A percentile compares a stretch with the other conserved stretches of the same genome.
phyloP scores from a whole-genome alignment of 2,329 filamentous ascomycete genomes.

The Pseudogymnoascus sp. region DNA sequence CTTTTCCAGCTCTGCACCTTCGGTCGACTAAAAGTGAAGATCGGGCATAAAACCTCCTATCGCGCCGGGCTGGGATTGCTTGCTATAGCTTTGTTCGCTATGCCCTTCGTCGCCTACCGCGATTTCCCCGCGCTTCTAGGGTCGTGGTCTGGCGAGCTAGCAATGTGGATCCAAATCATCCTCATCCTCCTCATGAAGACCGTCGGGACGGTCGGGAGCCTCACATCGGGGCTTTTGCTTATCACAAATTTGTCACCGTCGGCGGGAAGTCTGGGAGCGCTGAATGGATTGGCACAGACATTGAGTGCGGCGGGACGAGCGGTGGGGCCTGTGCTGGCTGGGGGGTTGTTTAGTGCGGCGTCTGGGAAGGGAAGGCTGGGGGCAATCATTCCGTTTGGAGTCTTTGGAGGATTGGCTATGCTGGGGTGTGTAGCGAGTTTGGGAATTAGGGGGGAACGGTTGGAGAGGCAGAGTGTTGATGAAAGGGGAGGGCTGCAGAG shows the following conservation, averaged over 20 bases:
- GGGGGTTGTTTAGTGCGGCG: conserved; percentile 74
- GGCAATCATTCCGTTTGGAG: conserved; percentile 55
- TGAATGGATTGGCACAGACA: conserved; percentile 91
- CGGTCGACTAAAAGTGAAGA: conserved; percentile 63
- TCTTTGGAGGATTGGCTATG: conserved; percentile 78
- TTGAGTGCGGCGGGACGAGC: conserved; percentile 85
- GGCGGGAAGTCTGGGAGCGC: conserved; percentile 73
- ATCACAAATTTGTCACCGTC: conserved; percentile 91
- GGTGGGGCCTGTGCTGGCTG: conserved; percentile 80
- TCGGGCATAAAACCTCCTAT: conserved; percentile 84
- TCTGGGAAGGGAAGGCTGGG: conserved; percentile 75
- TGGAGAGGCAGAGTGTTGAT: conserved; percentile 42
- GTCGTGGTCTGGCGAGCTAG: conserved; percentile 53
- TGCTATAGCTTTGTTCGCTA: conserved; percentile 72
- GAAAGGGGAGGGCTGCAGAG: conserved; percentile 14
- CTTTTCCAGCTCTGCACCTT: conserved; percentile 84
- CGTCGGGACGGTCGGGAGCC: conserved; percentile 76
- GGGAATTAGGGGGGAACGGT: conserved; percentile 58
- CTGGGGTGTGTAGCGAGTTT: conserved; percentile 73
- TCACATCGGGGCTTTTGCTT: conserved; percentile 81
- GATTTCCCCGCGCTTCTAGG: conserved; percentile 50
- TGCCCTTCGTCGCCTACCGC: conserved; percentile 83
- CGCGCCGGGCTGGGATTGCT: conserved; percentile 71
- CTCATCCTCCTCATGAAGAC: conserved; percentile 79
- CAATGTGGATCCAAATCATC: conserved; percentile 77